A percentile compares a stretch with the other conserved stretches of the same genome.
Conservation (phyloP, 1,284 basidiomycete species). For the Inonotus obliquus region DNA sequence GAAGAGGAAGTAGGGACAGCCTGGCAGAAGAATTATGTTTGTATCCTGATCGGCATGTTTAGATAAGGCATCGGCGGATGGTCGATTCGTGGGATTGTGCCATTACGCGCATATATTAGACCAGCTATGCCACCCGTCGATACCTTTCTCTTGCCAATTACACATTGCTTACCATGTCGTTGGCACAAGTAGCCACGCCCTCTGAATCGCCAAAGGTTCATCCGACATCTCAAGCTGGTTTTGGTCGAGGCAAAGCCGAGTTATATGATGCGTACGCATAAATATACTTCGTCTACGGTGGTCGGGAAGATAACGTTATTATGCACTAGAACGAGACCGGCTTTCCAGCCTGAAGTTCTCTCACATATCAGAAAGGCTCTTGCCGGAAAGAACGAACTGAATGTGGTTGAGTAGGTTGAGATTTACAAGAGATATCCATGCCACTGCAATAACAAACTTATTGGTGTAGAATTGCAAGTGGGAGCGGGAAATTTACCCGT, state of each 20-base stretch:
- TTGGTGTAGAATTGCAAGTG: slow-evolving; percentile 25
- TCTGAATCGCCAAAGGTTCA: slow-evolving; percentile 20
- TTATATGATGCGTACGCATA: slow-evolving; percentile 24
- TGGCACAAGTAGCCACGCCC: neutral
- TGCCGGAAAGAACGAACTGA: slow-evolving; percentile 18
- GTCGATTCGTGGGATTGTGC: neutral
- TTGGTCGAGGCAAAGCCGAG: slow-evolving; percentile 27
- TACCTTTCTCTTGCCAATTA: neutral
- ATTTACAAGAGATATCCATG: neutral
- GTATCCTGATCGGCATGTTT: no score
- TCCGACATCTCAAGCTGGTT: slow-evolving; percentile 24
- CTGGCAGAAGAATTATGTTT: no score
- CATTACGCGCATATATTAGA: neutral
- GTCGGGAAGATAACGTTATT: neutral
- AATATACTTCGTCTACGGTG: neutral
- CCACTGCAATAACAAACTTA: neutral
- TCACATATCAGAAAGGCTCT: slow-evolving; percentile 20
- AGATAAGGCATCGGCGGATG: no score
- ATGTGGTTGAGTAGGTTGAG: slow-evolving; percentile 25
- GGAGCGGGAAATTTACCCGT: slow-evolving; percentile 78
- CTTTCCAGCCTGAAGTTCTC: slow-evolving; percentile 25
- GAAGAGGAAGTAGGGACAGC: no score
- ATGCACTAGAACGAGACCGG: slow-evolving; percentile 22
- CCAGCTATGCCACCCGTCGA: no score
- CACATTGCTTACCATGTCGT: neutral